Base-by-base conservation (phyloP, 2,329 filamentous ascomycete genomes). In the Neopestalotiopsis sp. region DNA sequence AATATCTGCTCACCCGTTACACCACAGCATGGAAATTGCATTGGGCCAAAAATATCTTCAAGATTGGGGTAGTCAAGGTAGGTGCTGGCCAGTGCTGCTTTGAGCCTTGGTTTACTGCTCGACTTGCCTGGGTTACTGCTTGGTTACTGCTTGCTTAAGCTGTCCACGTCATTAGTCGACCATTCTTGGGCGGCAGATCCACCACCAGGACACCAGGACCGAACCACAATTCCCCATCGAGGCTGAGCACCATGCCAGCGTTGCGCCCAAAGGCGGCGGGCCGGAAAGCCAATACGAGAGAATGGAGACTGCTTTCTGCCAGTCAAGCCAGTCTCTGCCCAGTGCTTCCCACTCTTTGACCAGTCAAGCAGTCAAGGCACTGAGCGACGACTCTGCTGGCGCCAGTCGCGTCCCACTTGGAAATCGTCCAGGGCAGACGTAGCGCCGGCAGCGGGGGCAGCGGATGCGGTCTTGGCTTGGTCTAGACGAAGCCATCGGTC, bases 161-260 rank as follows among this genome's bases (percentile, higher is more conserved):
- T 28, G 42, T 64, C 61, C 61, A 64, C 61, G 61, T 64, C 61
- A 64, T 64, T 64, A 64, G 61, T 62, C 17, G 32, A 24, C 30
- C 30, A 38, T 62, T 40, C 10, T 62, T 12, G 59, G 28, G 45
- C 45, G 34, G n/a, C 45, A 52, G 45, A 20, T 52, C 45, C 45
- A 52, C 45, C 20, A 28, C 24, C 24, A 28, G 24, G 24, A 28
- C 24, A 28, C 24, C 34, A 38, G 45, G 17, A 52, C 45, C 57
- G 13, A 30, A 20, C n/a, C n/a, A 38, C 32, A 38, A 38, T 7
- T 38, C 34, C 61, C 61, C 61, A 64, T 20, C 61, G 61, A 49
- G 61, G 61, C 61, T 64, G 61, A 64, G 61, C 61, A 28, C 61
- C 45, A 52, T 52, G 9, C 5, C 45, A 52, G 17, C 20, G 45